Percentiles rank a stretch among this genome's conserved stretches.
phyloP scores from a whole-genome alignment of 139 green algal genomes.

The Gonium pectorale region DNA sequence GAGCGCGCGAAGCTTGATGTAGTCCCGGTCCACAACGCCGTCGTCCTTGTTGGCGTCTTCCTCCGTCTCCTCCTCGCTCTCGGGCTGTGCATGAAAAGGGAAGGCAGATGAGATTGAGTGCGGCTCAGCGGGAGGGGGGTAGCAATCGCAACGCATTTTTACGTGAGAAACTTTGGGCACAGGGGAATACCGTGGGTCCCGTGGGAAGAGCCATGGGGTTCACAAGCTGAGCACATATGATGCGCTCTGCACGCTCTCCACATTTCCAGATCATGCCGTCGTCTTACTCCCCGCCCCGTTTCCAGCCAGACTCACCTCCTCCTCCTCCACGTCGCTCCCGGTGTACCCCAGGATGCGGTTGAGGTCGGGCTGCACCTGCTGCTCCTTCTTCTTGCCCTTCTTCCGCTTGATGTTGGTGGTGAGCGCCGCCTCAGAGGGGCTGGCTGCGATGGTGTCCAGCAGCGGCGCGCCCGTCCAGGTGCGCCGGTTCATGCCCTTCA shows the following conservation, averaged over 20 bases:
- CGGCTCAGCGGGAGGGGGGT: too few species aligned
- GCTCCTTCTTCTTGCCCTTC: conserved; percentile 80
- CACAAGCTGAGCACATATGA: too few species aligned
- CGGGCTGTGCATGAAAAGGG: conserved; percentile 11
- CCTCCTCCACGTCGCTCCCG: conserved; percentile 51
- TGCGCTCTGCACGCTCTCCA: too few species aligned
- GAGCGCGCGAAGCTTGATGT: conserved; percentile 63
- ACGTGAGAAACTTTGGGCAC: too few species aligned
- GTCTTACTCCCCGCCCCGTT: too few species aligned
- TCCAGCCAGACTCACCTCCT: conserved; percentile 49
- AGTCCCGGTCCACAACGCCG: conserved; percentile 59
- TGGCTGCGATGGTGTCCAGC: conserved; percentile 65
- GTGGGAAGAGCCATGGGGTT: too few species aligned
- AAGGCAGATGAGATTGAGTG: too few species aligned
- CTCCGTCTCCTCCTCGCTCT: conserved; percentile 56
- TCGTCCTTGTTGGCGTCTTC: conserved; percentile 66
- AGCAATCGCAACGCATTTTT: too few species aligned
- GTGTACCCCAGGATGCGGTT: conserved; percentile 78
- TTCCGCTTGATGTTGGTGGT: conserved; percentile 69
- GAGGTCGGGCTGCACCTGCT: conserved; percentile 62
- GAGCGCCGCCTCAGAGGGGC: conserved; percentile 4
- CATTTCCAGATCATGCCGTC: too few species aligned
- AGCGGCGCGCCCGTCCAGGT: conserved; percentile 76
- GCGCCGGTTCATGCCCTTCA: conserved; percentile 73
- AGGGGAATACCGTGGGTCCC: too few species aligned